Percentiles rank a stretch among this genome's conserved stretches.
These are phyloP conservation scores for Ogataea wickerhamii DNA, from an alignment of 805 yeast species.

Conservation along the genomic window DNA sequence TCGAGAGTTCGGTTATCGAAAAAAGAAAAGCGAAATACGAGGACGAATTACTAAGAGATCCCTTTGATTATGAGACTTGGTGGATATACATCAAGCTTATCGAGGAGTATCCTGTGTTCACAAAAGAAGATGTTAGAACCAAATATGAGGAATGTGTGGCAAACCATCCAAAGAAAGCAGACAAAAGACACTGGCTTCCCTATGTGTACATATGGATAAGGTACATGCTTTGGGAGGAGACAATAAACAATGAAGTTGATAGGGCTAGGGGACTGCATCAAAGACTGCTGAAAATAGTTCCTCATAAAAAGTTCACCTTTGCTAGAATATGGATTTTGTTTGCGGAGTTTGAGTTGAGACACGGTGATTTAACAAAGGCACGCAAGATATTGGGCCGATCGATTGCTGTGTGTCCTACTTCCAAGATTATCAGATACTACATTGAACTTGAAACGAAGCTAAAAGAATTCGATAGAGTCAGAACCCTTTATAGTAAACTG, in stretches of 20 bases:
- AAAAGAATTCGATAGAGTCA: constrained; percentile 77
- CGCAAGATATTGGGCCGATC: constrained; percentile 70
- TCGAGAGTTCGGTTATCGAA: constrained; percentile 48
- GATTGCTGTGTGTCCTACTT: constrained; percentile 64
- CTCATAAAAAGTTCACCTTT: constrained; percentile 61
- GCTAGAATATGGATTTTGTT: constrained; percentile 69
- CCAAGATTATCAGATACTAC: constrained; percentile 57
- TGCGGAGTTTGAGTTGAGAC: constrained; percentile 73
- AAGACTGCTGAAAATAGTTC: constrained; percentile 45
- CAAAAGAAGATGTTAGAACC: constrained; percentile 30
- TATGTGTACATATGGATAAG: constrained; percentile 71
- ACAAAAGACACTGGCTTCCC: constrained; percentile 53
- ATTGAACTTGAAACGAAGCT: constrained; percentile 62
- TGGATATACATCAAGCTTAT: constrained; percentile 64
- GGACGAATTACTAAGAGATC: constrained; percentile 39
- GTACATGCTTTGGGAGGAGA: constrained; percentile 61
- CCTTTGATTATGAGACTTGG: constrained; percentile 75
- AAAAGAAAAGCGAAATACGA: constrained; percentile 60
- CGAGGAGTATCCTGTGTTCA: constrained; percentile 34
- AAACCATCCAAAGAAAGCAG: constrained; percentile 35
- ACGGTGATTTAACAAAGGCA: constrained; percentile 46
- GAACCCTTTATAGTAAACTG: constrained; percentile 67
- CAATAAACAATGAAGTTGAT: constrained; percentile 37
- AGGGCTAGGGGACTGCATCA: constrained; percentile 51
- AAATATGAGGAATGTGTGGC: constrained; percentile 45